A percentile compares a stretch with the other conserved stretches of the same genome.
Evolutionary conservation across 2,329 filamentous ascomycete genomes (phyloP).

Genomic region (Herpotrichia juniperi): DNA sequence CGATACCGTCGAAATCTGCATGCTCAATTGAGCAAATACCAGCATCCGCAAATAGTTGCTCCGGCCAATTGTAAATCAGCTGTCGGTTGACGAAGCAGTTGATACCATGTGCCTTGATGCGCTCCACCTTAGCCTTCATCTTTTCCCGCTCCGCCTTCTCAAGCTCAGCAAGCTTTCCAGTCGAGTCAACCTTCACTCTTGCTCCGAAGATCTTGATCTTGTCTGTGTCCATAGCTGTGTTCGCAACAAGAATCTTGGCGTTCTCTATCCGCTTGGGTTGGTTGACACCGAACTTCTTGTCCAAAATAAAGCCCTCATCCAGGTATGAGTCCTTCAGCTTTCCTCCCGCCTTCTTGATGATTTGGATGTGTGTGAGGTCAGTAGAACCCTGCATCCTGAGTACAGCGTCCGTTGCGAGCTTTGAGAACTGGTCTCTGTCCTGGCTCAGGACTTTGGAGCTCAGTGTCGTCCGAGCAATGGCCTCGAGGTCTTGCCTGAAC

Average conservation of each 20-base stretch:
- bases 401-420: constrained; percentile 89
- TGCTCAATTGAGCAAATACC: constrained; percentile 99
- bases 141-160: constrained; percentile 99
- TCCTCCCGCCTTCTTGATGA: constrained; percentile 98
- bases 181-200: constrained; percentile 93
- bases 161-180: constrained; percentile 95
- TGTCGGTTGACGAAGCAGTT: constrained; percentile 99
- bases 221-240: constrained; percentile 99
- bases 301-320: constrained; percentile 96
- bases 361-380: constrained; percentile 96
- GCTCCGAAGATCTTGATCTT: constrained; percentile 99
- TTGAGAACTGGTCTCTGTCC: constrained; percentile 89
- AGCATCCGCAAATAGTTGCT: constrained; percentile 96
- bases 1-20: constrained; percentile 97
- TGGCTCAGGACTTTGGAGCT: constrained; percentile 97
- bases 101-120: constrained; percentile 98
- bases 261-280: constrained; percentile 97
- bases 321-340: constrained; percentile 98
- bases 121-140: constrained; percentile 99
- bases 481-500: constrained; percentile 87
- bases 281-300: constrained; percentile 99
- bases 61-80: constrained; percentile 99
- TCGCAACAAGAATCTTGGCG: constrained; percentile 96
- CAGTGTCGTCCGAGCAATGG: constrained; percentile 92
- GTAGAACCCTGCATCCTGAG: constrained; percentile 87